A percentile compares a stretch with the other conserved stretches of the same genome.
phyloP scores from a whole-genome alignment of 768 basidiomycete genomes.

The Suillus discolor region DNA sequence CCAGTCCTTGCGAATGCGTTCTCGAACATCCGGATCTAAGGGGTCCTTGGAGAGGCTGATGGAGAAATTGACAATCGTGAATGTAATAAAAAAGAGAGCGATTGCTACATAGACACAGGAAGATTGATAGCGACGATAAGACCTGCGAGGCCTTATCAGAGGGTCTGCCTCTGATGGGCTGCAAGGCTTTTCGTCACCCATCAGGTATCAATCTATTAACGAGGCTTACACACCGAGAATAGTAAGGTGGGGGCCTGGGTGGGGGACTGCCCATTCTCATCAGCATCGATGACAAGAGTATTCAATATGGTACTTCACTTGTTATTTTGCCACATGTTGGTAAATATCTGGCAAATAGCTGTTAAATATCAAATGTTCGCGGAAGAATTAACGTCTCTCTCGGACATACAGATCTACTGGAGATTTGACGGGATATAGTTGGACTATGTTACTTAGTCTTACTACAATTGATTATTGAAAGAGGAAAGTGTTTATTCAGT shows the following conservation, averaged over 20 bases:
- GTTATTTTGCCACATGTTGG: not conserved
- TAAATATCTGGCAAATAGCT: not conserved
- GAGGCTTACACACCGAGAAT: not conserved
- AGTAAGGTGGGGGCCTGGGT: not conserved
- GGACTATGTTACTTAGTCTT: no score
- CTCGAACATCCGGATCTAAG: conserved; percentile 19
- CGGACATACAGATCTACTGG: no score
- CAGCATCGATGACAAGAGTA: not conserved
- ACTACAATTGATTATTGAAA: no score
- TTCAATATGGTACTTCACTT: not conserved
- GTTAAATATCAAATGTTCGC: not conserved
- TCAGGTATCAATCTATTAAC: not conserved
- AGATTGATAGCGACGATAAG: not conserved
- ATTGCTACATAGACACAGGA: not conserved
- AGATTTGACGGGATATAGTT: no score
- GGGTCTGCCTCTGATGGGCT: conserved; percentile 1
- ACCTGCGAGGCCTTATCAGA: not conserved
- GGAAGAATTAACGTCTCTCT: no score
- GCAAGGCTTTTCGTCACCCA: not conserved
- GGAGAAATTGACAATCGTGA: not conserved
- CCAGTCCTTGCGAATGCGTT: conserved; percentile 26
- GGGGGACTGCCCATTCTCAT: not conserved
- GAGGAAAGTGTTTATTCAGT: no score
- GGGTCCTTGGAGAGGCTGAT: conserved; percentile 23
- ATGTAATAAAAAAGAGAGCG: not conserved